These are phyloP conservation scores for Arthrobotrys musiformis DNA, from an alignment of 2,329 filamentous ascomycete species.

Conservation along the genomic window DNA sequence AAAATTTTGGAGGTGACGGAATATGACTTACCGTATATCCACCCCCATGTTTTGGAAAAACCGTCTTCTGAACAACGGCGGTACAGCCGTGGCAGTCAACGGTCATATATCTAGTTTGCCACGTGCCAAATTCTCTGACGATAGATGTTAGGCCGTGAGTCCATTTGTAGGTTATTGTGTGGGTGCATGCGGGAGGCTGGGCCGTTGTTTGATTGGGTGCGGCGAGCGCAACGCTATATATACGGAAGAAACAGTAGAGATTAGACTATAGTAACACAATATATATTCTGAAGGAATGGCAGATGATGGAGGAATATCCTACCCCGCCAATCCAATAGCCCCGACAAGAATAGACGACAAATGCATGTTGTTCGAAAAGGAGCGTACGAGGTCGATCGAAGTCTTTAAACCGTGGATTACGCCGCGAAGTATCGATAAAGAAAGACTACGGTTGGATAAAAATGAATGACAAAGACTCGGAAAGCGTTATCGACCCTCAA, in stretches of 20 bases:
- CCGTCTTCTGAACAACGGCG: not conserved
- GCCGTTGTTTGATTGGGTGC: not conserved
- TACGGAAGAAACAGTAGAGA: not conserved
- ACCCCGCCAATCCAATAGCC: conserved; percentile 1
- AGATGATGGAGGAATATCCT: not conserved
- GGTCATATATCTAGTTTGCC: not conserved
- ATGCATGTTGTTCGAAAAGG: not conserved
- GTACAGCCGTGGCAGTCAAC: conserved; percentile 7
- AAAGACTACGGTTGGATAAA: not conserved
- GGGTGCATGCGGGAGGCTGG: not conserved
- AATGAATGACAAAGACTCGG: not conserved
- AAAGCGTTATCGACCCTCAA: not conserved
- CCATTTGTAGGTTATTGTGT: not conserved
- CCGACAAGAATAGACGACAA: not conserved
- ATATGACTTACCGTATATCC: not conserved
- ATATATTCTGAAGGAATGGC: too few species aligned
- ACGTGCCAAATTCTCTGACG: not conserved
- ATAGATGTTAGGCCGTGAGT: not conserved
- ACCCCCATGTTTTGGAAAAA: not conserved
- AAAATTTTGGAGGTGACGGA: not conserved
- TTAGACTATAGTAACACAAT: not conserved
- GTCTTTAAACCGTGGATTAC: not conserved
- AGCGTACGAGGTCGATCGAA: not conserved
- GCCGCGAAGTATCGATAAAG: not conserved
- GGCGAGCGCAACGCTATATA: not conserved